These are phyloP conservation scores for Diaporthe sp. DNA, from an alignment of 2,329 filamentous ascomycete species.

Conservation along the genomic window DNA sequence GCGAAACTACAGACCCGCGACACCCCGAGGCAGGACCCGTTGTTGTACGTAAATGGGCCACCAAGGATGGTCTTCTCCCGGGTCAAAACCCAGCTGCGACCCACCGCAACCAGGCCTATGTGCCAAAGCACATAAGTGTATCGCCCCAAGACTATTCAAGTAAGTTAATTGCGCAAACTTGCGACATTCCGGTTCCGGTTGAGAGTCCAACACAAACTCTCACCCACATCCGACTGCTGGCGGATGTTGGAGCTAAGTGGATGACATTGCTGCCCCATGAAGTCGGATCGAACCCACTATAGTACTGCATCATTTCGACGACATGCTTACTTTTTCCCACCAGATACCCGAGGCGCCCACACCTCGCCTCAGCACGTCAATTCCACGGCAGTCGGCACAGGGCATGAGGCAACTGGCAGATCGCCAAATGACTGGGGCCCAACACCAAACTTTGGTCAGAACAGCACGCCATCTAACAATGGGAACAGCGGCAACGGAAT, in stretches of 20 bases:
- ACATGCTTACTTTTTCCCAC: not conserved
- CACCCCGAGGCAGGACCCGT: slow-evolving; percentile 35
- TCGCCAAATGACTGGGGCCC: slow-evolving; percentile 7
- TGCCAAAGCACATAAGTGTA: slow-evolving; percentile 24
- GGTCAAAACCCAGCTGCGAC: slow-evolving; percentile 17
- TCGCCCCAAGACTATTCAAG: slow-evolving; percentile 18
- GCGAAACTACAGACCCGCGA: slow-evolving; percentile 42
- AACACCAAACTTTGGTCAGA: not conserved
- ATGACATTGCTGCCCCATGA: not conserved
- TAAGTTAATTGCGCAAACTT: not conserved
- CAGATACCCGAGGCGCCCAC: not conserved
- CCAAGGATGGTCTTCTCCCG: slow-evolving; percentile 33
- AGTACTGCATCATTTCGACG: not conserved
- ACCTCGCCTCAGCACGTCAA: not conserved
- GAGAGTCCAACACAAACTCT: not conserved
- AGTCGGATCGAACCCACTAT: not conserved
- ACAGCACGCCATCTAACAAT: not conserved
- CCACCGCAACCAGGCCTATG: slow-evolving; percentile 6
- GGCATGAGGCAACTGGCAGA: not conserved
- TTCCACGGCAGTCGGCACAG: not conserved
- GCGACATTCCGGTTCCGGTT: not conserved
- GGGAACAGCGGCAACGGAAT: not conserved
- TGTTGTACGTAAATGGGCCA: slow-evolving; percentile 37
- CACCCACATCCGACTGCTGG: too few relatives aligned
- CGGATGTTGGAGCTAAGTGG: not conserved